Evolutionary conservation across 306 rosid species (phyloP).

Genomic region (Pterocarpus santalinus): DNA sequence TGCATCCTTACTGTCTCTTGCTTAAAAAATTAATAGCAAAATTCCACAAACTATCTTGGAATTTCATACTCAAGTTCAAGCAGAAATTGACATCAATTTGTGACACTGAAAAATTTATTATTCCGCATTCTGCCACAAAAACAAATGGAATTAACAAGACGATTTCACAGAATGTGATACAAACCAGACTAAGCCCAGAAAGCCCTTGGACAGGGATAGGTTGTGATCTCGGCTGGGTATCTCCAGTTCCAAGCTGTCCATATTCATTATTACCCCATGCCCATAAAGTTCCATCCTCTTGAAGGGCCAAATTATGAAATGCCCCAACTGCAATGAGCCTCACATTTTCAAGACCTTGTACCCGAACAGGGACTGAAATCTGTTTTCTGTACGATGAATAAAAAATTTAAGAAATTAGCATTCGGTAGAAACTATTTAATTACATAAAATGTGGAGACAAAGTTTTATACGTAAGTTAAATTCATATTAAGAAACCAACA

Average conservation of each 20-base stretch:
- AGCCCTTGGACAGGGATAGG: constrained; percentile 94
- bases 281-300: constrained; percentile 93
- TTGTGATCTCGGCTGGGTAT: constrained; percentile 99
- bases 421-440: constrained; percentile 26
- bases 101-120: not conserved
- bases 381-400: constrained; percentile 66
- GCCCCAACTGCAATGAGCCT: constrained; percentile 97
- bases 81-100: constrained; percentile 31
- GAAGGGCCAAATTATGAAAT: constrained; percentile 97
- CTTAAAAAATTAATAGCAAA: not conserved
- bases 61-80: constrained; percentile 17
- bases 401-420: constrained; percentile 33
- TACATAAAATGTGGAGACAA: constrained; percentile 27
- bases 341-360: constrained; percentile 95
- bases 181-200: constrained; percentile 85
- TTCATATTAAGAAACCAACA: constrained; percentile 19
- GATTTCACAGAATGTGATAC: constrained; percentile 48
- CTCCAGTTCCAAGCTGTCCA: constrained; percentile 99
- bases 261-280: constrained; percentile 99
- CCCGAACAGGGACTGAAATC: constrained; percentile 93
- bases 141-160: constrained; percentile 25
- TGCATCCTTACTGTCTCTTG: constrained; percentile 9
- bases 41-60: constrained; percentile 30
- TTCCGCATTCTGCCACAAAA: constrained; percentile 7
- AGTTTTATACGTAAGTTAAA: not conserved